A percentile compares a stretch with the other conserved stretches of the same genome.
phyloP scores from a whole-genome alignment of 768 basidiomycete species.

The Podaxis sp. region DNA sequence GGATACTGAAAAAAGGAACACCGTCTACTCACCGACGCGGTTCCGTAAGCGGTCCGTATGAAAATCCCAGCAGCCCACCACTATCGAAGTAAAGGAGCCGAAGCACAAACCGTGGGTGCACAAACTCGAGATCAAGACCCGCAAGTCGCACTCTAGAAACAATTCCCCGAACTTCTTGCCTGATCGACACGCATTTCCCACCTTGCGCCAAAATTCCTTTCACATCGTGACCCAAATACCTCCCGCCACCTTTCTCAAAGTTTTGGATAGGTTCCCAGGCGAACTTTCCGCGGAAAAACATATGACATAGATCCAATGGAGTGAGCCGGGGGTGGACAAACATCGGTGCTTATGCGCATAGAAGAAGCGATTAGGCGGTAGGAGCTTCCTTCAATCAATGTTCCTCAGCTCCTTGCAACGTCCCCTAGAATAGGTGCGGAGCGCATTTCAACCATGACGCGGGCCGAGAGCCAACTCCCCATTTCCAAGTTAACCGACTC shows the following conservation, averaged over 20 bases:
- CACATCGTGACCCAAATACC: not conserved
- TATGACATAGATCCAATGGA: conserved; percentile 1
- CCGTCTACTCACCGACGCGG: too few relatives aligned
- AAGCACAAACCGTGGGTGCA: not conserved
- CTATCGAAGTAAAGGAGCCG: not conserved
- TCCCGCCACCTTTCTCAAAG: not conserved
- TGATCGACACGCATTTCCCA: not conserved
- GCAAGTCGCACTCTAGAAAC: not conserved
- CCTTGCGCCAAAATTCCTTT: too few relatives aligned
- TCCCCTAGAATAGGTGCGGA: not conserved
- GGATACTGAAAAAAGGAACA: too few relatives aligned
- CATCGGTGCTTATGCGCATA: too few relatives aligned
- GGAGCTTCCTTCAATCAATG: too few relatives aligned
- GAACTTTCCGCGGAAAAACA: not conserved
- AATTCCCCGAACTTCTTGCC: conserved; percentile 7
- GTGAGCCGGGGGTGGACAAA: not conserved
- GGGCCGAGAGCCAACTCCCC: too few relatives aligned
- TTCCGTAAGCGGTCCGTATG: not conserved
- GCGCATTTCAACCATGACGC: too few relatives aligned
- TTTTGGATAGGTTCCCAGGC: not conserved
- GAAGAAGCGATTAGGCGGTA: too few relatives aligned
- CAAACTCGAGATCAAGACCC: not conserved
- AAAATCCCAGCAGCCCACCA: not conserved
- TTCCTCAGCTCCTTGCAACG: not conserved
- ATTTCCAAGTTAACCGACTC: too few relatives aligned